A percentile compares a stretch with the other conserved stretches of the same genome.
Evolutionary conservation across 495 filamentous ascomycete genomes (phyloP).

Genomic region (Achaetomiella virescens): DNA sequence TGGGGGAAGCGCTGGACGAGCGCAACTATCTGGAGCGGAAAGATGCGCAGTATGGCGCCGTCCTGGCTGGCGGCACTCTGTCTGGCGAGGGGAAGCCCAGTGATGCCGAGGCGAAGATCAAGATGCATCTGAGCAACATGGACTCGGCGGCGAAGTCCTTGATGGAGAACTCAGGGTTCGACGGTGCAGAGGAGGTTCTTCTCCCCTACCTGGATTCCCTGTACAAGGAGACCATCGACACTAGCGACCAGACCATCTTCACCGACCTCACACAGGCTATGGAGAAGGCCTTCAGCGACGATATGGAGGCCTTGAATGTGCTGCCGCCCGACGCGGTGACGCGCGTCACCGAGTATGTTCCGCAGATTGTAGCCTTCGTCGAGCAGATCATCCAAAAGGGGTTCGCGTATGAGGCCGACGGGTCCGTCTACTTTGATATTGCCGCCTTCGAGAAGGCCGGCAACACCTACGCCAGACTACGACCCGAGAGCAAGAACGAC

Average conservation of each 20-base stretch:
- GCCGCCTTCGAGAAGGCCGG: constrained; percentile 75
- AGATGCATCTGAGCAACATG: constrained; percentile 86
- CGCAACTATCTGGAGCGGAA: constrained; percentile 50
- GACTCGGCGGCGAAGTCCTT: constrained; percentile 55
- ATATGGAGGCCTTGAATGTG: constrained; percentile 83
- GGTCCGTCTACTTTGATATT: constrained; percentile 94
- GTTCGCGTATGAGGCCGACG: constrained; percentile 80
- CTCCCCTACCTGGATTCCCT: constrained; percentile 78
- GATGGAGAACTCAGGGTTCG: constrained; percentile 36
- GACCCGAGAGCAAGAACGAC: constrained; percentile 82
- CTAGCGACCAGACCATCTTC: constrained; percentile 62
- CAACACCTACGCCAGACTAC: constrained; percentile 76
- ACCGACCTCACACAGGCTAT: constrained; percentile 74
- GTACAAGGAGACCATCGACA: constrained; percentile 67
- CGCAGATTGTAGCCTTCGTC: constrained; percentile 66
- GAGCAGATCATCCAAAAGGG: constrained; percentile 74
- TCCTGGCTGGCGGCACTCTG: constrained; percentile 58
- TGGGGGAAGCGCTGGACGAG: constrained; percentile 44
- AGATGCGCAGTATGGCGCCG: constrained; percentile 55
- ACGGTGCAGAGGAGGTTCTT: constrained; percentile 59
- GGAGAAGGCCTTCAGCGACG: constrained; percentile 75
- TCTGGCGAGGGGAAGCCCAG: constrained; percentile 53
- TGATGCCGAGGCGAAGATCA: constrained; percentile 77
- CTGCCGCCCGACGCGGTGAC: constrained; percentile 75
- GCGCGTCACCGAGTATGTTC: constrained; percentile 82